Conservation (phyloP, 192 early-diverging fungal genomes). For the Coemansia sp. region DNA sequence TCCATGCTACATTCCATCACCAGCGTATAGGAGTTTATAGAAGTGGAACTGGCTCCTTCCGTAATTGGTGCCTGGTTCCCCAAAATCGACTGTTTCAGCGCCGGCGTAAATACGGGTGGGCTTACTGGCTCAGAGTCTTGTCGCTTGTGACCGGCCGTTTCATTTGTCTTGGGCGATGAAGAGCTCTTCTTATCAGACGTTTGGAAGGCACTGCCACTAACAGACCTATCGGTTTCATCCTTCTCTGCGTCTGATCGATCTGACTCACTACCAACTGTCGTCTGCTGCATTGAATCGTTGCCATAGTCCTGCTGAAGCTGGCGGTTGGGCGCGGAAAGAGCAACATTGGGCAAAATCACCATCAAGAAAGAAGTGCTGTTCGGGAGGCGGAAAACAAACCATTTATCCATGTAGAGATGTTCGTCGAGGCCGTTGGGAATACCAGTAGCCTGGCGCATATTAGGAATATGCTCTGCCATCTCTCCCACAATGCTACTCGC, state of each 20-base stretch:
- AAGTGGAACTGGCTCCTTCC: neutral
- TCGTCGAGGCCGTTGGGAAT: constrained; percentile 51
- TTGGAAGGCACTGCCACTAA: neutral
- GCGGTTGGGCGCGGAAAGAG: constrained; percentile 36
- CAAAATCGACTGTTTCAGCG: constrained; percentile 36
- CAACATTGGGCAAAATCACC: constrained; percentile 50
- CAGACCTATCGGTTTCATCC: neutral
- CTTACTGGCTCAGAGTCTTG: constrained; percentile 30
- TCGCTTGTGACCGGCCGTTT: constrained; percentile 3
- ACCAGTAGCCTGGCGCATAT: constrained; percentile 30
- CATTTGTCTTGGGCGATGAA: neutral
- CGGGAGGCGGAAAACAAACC: constrained; percentile 50
- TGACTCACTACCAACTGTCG: neutral
- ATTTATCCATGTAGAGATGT: constrained; percentile 53
- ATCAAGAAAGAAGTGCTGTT: constrained; percentile 55
- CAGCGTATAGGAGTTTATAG: constrained; percentile 43
- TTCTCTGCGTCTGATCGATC: neutral
- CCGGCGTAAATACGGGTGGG: constrained; percentile 39
- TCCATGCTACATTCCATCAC: constrained; percentile 57
- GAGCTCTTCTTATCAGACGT: neutral
- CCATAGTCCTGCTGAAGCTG: neutral
- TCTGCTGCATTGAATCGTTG: neutral
- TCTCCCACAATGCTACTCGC: constrained; percentile 48
- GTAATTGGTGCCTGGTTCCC: constrained; percentile 2
- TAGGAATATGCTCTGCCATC: constrained; percentile 27